Base-by-base conservation (phyloP, 1,284 basidiomycete species). In the Bjerkandera adusta region DNA sequence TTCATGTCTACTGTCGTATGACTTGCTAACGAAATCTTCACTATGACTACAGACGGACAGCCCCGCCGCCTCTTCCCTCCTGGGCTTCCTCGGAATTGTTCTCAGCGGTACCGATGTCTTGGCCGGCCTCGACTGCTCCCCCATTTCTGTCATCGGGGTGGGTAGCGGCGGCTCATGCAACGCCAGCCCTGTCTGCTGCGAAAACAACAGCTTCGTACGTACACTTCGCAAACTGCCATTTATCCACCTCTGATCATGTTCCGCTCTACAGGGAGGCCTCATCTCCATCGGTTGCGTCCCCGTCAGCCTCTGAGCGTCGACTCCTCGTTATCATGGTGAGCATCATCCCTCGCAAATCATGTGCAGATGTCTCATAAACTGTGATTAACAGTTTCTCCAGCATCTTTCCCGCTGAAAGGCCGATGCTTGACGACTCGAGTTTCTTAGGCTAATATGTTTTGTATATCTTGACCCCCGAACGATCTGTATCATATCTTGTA, bases 201-300 rank as follows among this genome's bases (percentile, higher is more conserved):
- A 45, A 27, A 50, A 61, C 40, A 59, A 57, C 54, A 47, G 33
- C 42, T 20, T 49, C 25, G 59, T 61, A 27, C 45, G 57, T n/a
- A n/a, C n/a, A n/a, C n/a, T n/a, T 50, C n/a, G 13, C 4, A 11
- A 7, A n/a, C 8, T 10, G 8, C 13, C 25, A 47, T 45, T 25
- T 15, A 45, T 32, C 15, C 7, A n/a, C 22, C 4, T 12, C 11
- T 8, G 2, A 4, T 20, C 6, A 38, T 38, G 12, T 39, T 4
- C 25, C 2, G n/a, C n/a, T n/a, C 12, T 36, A 20, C 32, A 60
- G 58, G 58, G 58, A 24, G 52, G 52, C 21, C 39, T 58, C 26
- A 48, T 60, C 27, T 52, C 53, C 47, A 48, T 58, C 26, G 57
- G 57, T 42, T 57, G 57, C 22, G 36, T 51, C 30, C 57, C 51